Evolutionary conservation across 163 green algal genomes (phyloP).

Genomic region (Coccomyxa subellipsoidea): DNA sequence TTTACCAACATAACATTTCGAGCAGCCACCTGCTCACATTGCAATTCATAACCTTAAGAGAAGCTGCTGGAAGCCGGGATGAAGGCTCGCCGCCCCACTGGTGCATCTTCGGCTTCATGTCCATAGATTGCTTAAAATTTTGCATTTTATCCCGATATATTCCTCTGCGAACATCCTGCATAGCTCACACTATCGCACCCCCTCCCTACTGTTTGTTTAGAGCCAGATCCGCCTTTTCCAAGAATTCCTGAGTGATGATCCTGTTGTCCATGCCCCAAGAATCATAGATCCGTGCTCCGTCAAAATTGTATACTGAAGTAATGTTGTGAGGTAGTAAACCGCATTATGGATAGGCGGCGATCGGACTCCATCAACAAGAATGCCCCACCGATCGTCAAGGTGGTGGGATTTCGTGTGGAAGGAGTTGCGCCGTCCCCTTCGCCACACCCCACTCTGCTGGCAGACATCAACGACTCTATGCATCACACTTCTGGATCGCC

Average conservation of each 20-base stretch:
- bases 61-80: background rate
- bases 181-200: too few species aligned
- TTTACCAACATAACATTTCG: too few species aligned
- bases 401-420: constrained; percentile 82
- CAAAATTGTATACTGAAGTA: too few species aligned
- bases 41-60: background rate
- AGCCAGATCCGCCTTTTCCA: too few species aligned
- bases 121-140: too few species aligned
- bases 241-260: too few species aligned
- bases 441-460: constrained; percentile 25
- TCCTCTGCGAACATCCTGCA: background rate
- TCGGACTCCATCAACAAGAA: background rate
- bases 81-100: background rate
- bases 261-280: too few species aligned
- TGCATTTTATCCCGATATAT: background rate
- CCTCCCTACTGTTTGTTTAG: too few species aligned
- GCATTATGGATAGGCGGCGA: background rate
- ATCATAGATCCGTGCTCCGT: too few species aligned
- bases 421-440: constrained; percentile 54
- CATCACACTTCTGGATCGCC: constrained; percentile 42
- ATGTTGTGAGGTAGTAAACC: too few species aligned
- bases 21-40: background rate
- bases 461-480: constrained; percentile 19
- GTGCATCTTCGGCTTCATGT: background rate
- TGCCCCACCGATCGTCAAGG: constrained; percentile 9